Evolutionary conservation across 1,284 basidiomycete genomes (phyloP).

Genomic region (Boletus smithii): DNA sequence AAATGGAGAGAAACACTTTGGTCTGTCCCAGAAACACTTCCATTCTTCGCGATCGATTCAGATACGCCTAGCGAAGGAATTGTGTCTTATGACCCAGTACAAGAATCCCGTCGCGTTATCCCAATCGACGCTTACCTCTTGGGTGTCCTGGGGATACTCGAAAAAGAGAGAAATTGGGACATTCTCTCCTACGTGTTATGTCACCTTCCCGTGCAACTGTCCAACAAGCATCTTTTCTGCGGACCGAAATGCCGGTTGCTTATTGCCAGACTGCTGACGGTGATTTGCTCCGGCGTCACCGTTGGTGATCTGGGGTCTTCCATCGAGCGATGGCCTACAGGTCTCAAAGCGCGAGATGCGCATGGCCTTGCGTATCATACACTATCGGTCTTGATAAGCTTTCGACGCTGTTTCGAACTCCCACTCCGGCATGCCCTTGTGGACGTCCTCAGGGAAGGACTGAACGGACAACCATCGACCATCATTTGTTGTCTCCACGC

Average conservation of each 20-base stretch:
- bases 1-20: conserved; percentile 51
- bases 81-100: conserved; percentile 70
- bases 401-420: conserved; percentile 76
- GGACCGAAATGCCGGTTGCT: conserved; percentile 74
- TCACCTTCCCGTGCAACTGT: conserved; percentile 87
- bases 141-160: conserved; percentile 67
- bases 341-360: conserved; percentile 77
- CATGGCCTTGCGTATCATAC: conserved; percentile 88
- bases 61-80: conserved; percentile 72
- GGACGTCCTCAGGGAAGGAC: conserved; percentile 79
- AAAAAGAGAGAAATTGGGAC: conserved; percentile 87
- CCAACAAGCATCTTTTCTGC: conserved; percentile 97
- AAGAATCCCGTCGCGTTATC: conserved; percentile 52
- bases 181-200: conserved; percentile 90
- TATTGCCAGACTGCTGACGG: conserved; percentile 62
- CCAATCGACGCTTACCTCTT: conserved; percentile 79
- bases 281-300: conserved; percentile 71
- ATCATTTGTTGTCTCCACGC: conserved; percentile 93
- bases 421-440: conserved; percentile 73
- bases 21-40: conserved; percentile 72
- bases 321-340: conserved; percentile 60
- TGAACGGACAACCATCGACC: conserved; percentile 75
- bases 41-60: conserved; percentile 64
- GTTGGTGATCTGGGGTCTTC: conserved; percentile 56
- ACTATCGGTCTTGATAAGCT: conserved; percentile 86